Evolutionary conservation across 345 rosid genomes (phyloP).

Genomic region (Syzygium aqueum): DNA sequence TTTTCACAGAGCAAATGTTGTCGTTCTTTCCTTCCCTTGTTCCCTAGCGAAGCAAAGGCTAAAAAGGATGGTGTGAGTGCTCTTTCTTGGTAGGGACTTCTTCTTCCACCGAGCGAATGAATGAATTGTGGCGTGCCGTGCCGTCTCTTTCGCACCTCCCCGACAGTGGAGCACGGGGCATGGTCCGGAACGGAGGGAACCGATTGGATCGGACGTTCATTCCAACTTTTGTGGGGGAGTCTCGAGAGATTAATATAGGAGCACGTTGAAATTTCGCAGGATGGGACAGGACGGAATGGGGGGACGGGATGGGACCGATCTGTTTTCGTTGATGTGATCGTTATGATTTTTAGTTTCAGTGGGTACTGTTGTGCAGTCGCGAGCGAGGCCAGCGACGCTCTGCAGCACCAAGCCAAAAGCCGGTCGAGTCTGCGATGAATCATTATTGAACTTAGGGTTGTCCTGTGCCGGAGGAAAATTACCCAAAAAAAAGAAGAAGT

Average conservation of each 20-base stretch:
- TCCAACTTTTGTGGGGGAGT: not conserved
- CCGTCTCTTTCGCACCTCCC: not conserved
- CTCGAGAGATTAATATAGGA: too few species aligned
- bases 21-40: not conserved
- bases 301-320: not conserved
- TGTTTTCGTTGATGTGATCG: not conserved
- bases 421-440: not conserved
- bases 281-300: not conserved
- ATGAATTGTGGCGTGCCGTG: not conserved
- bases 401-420: not conserved
- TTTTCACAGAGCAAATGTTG: not conserved
- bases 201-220: not conserved
- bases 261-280: not conserved
- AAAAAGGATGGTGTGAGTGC: not conserved
- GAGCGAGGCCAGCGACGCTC: not conserved
- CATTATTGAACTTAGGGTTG: not conserved
- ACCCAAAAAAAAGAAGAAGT: too few species aligned
- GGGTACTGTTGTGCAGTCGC: not conserved
- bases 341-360: not conserved
- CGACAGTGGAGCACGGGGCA: not conserved
- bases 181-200: not conserved
- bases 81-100: not conserved
- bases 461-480: not conserved
- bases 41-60: not conserved
- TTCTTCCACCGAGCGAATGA: not conserved